Conservation (phyloP, 768 basidiomycete species). For the Tylopilus vinaceipallidus region DNA sequence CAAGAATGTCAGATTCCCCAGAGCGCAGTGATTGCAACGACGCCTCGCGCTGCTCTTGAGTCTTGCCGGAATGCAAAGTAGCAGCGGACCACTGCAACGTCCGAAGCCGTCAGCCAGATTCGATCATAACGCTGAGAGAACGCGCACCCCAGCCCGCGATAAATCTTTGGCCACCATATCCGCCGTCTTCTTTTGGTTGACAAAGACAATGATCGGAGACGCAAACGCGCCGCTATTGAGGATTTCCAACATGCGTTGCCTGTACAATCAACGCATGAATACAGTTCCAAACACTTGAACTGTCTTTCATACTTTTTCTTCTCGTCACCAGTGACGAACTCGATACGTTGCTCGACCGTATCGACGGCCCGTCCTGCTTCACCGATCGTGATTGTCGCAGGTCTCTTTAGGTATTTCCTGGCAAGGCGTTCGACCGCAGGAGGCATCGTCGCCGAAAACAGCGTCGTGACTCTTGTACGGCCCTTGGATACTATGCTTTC, state of each 20-base stretch:
- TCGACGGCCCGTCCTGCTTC: constrained; percentile 98
- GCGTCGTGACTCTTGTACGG: constrained; percentile 86
- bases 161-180: constrained; percentile 97
- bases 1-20: constrained; percentile 85
- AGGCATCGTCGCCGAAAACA: constrained; percentile 99
- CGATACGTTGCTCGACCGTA: constrained; percentile 94
- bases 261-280: constrained; percentile 31
- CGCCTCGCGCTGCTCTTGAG: constrained; percentile 95
- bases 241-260: constrained; percentile 85
- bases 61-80: constrained; percentile 95
- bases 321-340: constrained; percentile 90
- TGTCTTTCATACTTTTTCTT: constrained; percentile 81
- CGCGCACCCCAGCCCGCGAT: constrained; percentile 78
- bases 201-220: constrained; percentile 96
- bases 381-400: constrained; percentile 96
- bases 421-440: constrained; percentile 94
- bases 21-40: constrained; percentile 82
- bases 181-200: constrained; percentile 99
- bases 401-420: constrained; percentile 88
- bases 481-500: constrained; percentile 57
- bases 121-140: neutral
- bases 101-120: constrained; percentile 1
- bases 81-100: constrained; percentile 75
- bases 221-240: constrained; percentile 81
- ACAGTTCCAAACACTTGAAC: neutral